phyloP scores from a whole-genome alignment of 2,329 filamentous ascomycete species.

The Calonectria montana region DNA sequence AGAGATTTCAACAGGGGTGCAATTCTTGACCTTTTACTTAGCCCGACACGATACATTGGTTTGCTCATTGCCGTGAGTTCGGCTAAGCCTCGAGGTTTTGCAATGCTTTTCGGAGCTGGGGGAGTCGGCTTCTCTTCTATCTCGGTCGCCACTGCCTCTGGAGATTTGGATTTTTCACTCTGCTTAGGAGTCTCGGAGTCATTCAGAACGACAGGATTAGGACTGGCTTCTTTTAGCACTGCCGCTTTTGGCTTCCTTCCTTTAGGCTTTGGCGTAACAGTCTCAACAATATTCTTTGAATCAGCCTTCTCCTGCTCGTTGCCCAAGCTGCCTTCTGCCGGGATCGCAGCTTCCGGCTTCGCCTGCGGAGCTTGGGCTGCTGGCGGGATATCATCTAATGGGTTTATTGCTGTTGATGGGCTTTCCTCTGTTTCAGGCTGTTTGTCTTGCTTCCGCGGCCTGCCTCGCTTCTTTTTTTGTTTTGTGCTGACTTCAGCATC shows the following conservation, averaged over 20 bases:
- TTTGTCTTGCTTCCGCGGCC: conserved; percentile 53
- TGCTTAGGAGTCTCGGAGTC: conserved; percentile 8
- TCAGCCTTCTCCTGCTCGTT: not conserved
- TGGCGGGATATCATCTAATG: not conserved
- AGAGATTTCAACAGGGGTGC: conserved; percentile 63
- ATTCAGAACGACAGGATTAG: not conserved
- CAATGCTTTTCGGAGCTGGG: conserved; percentile 16
- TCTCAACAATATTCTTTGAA: not conserved
- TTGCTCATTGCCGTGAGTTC: conserved; percentile 43
- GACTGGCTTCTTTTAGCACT: conserved; percentile 26
- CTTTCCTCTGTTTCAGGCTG: conserved; percentile 17
- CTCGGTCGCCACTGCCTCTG: not conserved
- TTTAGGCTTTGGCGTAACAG: not conserved
- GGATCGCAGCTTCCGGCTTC: not conserved
- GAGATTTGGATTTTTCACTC: conserved; percentile 1
- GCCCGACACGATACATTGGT: conserved; percentile 61
- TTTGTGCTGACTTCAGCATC: conserved; percentile 24
- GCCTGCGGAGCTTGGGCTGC: not conserved
- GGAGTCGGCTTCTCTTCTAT: conserved; percentile 14
- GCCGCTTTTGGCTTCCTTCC: not conserved
- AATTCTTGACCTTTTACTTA: conserved; percentile 63
- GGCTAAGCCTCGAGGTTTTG: conserved; percentile 31
- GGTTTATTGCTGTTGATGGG: not conserved
- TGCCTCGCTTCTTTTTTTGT: conserved; percentile 54
- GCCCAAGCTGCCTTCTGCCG: not conserved